These are phyloP conservation scores for Cyphellophora europaea DNA, from an alignment of 2,329 filamentous ascomycete species.

Conservation along the genomic window DNA sequence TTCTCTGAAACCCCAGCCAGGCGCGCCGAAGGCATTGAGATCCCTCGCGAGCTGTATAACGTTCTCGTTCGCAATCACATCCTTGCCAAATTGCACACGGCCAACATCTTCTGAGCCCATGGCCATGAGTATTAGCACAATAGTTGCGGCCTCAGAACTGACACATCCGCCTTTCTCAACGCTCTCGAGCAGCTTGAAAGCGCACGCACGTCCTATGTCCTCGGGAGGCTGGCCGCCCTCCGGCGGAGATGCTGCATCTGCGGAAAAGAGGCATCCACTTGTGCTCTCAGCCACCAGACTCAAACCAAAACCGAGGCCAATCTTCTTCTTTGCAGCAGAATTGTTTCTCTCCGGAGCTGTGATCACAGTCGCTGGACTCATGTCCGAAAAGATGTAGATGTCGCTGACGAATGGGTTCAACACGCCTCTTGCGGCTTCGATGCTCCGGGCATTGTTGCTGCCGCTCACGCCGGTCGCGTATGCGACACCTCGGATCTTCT, in stretches of 20 bases:
- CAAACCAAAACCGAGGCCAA: constrained; percentile 85
- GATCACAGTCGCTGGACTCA: constrained; percentile 50
- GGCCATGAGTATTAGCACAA: constrained; percentile 81
- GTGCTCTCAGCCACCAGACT: constrained; percentile 89
- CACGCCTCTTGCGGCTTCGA: constrained; percentile 76
- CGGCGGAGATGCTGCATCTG: constrained; percentile 67
- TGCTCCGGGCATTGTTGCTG: constrained; percentile 91
- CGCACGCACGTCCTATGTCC: constrained; percentile 80
- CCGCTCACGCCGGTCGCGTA: constrained; percentile 88
- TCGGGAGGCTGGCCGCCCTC: constrained; percentile 77
- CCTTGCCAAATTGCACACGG: constrained; percentile 68
- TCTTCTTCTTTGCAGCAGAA: constrained; percentile 43
- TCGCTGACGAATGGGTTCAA: constrained; percentile 80
- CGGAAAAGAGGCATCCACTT: constrained; percentile 76
- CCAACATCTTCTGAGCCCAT: constrained; percentile 98
- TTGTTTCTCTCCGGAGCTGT: constrained; percentile 63
- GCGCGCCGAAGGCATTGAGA: constrained; percentile 77
- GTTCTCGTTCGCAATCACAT: constrained; percentile 73
- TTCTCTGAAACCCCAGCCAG: constrained; percentile 81
- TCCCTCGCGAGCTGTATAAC: constrained; percentile 75
- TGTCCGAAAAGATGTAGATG: constrained; percentile 75
- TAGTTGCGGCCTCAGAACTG: constrained; percentile 59
- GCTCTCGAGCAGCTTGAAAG: constrained; percentile 77
- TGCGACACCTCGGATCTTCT: constrained; percentile 82
- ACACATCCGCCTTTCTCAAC: constrained; percentile 78